Conservation (phyloP, 1,139 yeast species). For the Hansenula anomala region DNA sequence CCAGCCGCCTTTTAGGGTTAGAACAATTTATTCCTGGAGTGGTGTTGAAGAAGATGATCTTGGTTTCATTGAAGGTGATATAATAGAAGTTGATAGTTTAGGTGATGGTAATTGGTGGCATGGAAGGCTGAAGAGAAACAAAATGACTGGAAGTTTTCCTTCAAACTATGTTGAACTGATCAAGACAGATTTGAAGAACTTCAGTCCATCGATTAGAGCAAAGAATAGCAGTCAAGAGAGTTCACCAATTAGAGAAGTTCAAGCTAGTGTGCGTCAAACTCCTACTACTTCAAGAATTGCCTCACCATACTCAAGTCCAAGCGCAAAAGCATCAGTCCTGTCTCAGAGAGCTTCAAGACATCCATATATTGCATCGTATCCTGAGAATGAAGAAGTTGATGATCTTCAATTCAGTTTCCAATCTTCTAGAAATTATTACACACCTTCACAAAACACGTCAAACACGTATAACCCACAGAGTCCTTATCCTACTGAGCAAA, state of each 20-base stretch:
- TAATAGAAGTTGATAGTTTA: conserved; percentile 72
- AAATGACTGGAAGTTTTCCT: conserved; percentile 82
- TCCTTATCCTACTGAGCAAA: conserved; percentile 6
- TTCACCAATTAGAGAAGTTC: conserved; percentile 1
- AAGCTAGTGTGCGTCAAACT: not conserved
- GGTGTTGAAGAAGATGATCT: conserved; percentile 85
- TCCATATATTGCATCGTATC: not conserved
- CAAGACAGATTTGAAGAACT: conserved; percentile 24
- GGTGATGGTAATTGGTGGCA: conserved; percentile 95
- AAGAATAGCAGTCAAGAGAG: not conserved
- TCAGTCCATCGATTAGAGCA: conserved; percentile 5
- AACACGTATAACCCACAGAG: conserved; percentile 5
- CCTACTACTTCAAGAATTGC: not conserved
- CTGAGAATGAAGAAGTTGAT: conserved; percentile 7
- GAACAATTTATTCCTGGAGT: conserved; percentile 84
- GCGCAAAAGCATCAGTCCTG: not conserved
- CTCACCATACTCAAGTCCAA: not conserved
- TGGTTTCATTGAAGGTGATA: conserved; percentile 90
- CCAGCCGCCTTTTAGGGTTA: conserved; percentile 62
- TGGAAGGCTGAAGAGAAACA: conserved; percentile 76
- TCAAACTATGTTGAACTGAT: conserved; percentile 73
- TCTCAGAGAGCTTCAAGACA: not conserved
- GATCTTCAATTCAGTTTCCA: conserved; percentile 23
- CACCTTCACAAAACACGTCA: not conserved
- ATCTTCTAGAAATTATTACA: conserved; percentile 18